Base-by-base conservation (phyloP, 108 stramenopile genomes). In the Phaeodactylum tricornutum region DNA sequence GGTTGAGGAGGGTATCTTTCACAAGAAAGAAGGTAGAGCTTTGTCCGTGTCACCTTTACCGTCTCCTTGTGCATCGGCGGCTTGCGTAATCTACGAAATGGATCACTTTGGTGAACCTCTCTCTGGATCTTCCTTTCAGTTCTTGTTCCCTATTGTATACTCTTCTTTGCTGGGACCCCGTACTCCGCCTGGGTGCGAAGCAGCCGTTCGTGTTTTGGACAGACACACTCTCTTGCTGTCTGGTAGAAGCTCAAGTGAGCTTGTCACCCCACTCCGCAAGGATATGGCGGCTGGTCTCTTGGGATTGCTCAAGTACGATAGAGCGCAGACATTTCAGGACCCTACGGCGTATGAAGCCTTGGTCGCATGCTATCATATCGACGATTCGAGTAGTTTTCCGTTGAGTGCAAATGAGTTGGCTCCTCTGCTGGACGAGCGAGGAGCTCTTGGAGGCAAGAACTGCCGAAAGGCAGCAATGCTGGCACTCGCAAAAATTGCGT, bases 101-200 rank as follows among this genome's bases (percentile, higher is more conserved):
- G 86, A 85, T 33, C 73, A 87, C 12, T 84, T 71, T 53, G 67
- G 66, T 21, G 86, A 86, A 20, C 61, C 62, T 40, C 58, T 92
- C 17, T 85, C 86, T n/a, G 79, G 74, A 24, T 50, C 73, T 40
- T 87, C 86, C 0, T 92, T 92, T 57, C 56, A 47, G 25, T 86
- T 92, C 57, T 70, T 92, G 17, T 84, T 92, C 39, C 90, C 90
- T 15, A 61, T 92, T 23, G 28, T 92, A 20, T 51, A 58, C 17
- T 82, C 90, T n/a, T 66, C 79, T 22, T 42, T 92, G 21, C 70
- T 72, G 46, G 90, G 90, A 17, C 81, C 83, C 24, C 60, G 84
- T 45, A 85, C 86, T 31, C 55, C 79, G 11, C 75, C 75, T 26
- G 90, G 83, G 3, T 87, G 86, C 43, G 90, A 92, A 50, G 71